Percentiles rank a stretch among this genome's conserved stretches.
phyloP scores from a whole-genome alignment of 2,329 filamentous ascomycete species.

The Geosmithia flava region DNA sequence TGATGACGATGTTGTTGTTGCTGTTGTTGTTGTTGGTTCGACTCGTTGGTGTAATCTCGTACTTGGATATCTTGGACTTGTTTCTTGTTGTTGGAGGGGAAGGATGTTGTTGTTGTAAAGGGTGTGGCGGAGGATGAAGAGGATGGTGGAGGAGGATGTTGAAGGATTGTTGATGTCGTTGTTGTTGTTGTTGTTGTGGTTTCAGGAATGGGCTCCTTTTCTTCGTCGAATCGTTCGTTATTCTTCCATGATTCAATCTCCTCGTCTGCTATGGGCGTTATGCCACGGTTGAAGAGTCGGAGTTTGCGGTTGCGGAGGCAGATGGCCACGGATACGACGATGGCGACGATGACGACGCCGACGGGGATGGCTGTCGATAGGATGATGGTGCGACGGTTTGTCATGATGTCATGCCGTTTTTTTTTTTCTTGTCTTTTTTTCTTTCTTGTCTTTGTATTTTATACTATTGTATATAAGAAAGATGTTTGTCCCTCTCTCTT shows the following conservation, averaged over 20 bases:
- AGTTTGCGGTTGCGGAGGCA: slow-evolving; percentile 24
- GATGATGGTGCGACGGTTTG: slow-evolving; percentile 26
- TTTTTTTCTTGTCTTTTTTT: not conserved
- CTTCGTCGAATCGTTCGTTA: slow-evolving; percentile 11
- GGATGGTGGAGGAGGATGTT: too few relatives aligned
- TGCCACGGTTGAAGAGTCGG: slow-evolving; percentile 38
- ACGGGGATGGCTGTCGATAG: slow-evolving; percentile 38
- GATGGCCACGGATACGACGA: slow-evolving; percentile 20
- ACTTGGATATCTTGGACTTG: not conserved
- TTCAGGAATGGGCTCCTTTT: slow-evolving; percentile 10
- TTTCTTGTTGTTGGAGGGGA: too few relatives aligned
- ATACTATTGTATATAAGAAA: not conserved
- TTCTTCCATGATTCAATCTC: slow-evolving; percentile 53
- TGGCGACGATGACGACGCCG: slow-evolving; percentile 20
- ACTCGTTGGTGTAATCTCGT: slow-evolving; percentile 1
- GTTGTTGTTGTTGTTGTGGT: not conserved
- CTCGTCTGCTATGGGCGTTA: slow-evolving; percentile 51
- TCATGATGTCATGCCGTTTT: not conserved
- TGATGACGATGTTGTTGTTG: too few relatives aligned
- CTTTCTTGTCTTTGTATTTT: not conserved
- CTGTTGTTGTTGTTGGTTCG: too few relatives aligned
- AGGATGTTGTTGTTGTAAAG: not conserved
- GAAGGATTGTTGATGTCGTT: not conserved
- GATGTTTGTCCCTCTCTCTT: too few relatives aligned
- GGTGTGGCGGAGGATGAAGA: too few relatives aligned